Percentiles rank a stretch among this genome's conserved stretches.
phyloP scores from a whole-genome alignment of 441 rosid genomes.

The Metrosideros polymorpha region DNA sequence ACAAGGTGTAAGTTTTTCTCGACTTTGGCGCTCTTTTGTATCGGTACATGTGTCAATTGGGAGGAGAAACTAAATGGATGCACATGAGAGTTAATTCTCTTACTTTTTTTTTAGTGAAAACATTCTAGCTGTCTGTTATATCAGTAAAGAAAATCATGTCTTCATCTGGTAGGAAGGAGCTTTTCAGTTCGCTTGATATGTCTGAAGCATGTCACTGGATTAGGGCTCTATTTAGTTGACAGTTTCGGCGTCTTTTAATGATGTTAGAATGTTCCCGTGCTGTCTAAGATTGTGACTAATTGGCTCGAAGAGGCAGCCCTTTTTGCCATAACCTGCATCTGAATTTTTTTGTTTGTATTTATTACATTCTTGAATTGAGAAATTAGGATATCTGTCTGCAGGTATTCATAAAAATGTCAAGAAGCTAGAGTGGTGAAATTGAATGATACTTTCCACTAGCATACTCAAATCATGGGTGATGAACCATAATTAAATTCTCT shows the following conservation, averaged over 20 bases:
- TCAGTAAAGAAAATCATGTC: background rate
- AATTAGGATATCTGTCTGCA: background rate
- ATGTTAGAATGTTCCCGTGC: background rate
- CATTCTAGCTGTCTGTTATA: background rate
- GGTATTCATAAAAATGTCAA: background rate
- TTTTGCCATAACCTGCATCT: background rate
- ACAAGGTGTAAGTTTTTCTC: constrained; percentile 84
- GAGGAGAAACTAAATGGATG: background rate
- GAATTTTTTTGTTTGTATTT: background rate
- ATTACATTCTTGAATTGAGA: background rate
- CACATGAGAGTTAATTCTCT: background rate
- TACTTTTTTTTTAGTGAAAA: background rate
- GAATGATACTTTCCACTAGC: background rate
- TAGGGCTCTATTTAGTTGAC: background rate
- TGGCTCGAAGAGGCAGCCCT: background rate
- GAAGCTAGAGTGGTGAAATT: background rate
- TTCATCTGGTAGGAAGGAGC: background rate
- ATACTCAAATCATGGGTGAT: background rate
- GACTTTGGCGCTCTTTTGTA: constrained; percentile 7
- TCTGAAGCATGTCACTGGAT: background rate
- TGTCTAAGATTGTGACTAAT: background rate
- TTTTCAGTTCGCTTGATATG: background rate
- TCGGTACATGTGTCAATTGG: background rate
- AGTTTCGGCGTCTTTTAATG: background rate
- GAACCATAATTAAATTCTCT: background rate